Conservation (phyloP, 1,139 yeast species). For the Komagataea norvegica region DNA sequence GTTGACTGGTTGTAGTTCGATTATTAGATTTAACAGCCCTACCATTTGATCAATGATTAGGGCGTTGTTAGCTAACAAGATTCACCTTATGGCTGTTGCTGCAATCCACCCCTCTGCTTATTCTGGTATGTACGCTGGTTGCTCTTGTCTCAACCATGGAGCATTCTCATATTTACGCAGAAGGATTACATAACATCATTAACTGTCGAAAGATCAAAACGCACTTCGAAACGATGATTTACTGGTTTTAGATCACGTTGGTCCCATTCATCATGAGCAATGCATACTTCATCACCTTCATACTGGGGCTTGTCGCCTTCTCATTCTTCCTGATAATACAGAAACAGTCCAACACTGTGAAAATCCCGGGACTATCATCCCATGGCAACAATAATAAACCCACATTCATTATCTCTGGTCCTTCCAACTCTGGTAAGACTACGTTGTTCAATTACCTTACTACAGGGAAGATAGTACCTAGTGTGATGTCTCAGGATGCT, state of each 20-base stretch:
- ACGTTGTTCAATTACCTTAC: conserved; percentile 41
- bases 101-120: no score
- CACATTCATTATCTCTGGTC: conserved; percentile 68
- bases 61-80: no score
- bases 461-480: conserved; percentile 27
- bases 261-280: conserved; percentile 6
- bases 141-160: no score
- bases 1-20: no score
- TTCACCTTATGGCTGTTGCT: no score
- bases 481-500: conserved; percentile 45
- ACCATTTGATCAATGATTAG: no score
- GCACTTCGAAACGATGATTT: not conserved
- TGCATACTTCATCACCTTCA: conserved; percentile 15
- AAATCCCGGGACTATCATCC: conserved; percentile 23
- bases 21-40: no score
- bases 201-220: no score
- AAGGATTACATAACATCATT: no score
- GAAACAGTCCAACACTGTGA: conserved; percentile 20
- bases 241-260: not conserved
- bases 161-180: no score
- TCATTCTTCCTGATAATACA: conserved; percentile 25
- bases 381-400: conserved; percentile 35
- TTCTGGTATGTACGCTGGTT: no score
- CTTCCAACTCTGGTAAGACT: conserved; percentile 74
- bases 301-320: conserved; percentile 24